Evolutionary conservation across 495 filamentous ascomycete genomes (phyloP), one percentile per base, ranked within the genome.

Genomic region (Astrothelium subdiscretum): DNA sequence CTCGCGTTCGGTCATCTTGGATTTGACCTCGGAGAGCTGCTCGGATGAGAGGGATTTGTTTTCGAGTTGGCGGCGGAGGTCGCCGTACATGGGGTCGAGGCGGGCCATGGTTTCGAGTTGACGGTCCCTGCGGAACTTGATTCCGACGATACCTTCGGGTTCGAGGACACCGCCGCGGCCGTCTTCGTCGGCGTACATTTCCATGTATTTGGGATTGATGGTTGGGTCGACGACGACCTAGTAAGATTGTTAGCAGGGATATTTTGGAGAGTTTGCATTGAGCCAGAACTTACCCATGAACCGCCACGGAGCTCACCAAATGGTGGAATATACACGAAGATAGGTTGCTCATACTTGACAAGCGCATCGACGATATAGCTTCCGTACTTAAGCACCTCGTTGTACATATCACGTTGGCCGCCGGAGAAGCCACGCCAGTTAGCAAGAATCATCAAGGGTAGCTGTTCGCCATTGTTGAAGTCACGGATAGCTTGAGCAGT

Each of bases 351-450:
- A 70, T 90, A 97, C 75, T 96, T 94, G 81, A 96, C 91, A 32
- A 98, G 84, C 48, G 94, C 92, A 73, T 98, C 94, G 64, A 98
- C 94, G 69, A 98, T 98, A 82, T 92, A 96, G 15, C 91, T 95
- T 67, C 94, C 94, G 72, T 98, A 98, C 80, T 98, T 98, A 73
- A 98, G 85, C 10, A 98, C 95, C 76, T 98, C 94, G 77, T 97
- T 96, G 85, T 96, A 98, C 94, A 98, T 98, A 75, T 98, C 94
- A 69, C 91, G 89, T 77, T 98, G 94, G 59, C 94, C 94, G 79
- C 94, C 94, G 61, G 94, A 97, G 88, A 98, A 98, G 77, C 94
- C 94, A 82, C 94, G 83, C 94, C 94, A 98, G 82, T 98, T 98
- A 74, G 94, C 94, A 57, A 98, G 83, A 76, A 98, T 97, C 91